Base-by-base conservation (phyloP, 1,284 basidiomycete species). In the Melampsora americana region DNA sequence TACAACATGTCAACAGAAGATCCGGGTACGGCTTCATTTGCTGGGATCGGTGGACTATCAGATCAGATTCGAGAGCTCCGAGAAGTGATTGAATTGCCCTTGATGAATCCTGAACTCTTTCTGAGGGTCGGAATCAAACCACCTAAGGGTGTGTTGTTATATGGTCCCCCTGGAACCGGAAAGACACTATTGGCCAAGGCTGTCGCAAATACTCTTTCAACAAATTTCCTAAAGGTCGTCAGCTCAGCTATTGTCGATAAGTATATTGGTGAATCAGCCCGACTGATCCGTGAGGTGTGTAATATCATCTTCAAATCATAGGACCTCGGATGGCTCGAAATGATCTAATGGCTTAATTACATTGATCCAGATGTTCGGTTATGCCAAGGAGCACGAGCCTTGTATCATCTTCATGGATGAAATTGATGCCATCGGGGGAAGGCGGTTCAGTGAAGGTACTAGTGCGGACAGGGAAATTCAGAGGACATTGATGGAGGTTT, bases 321-420 rank as follows among this genome's bases (percentile, higher is more conserved):
- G 39, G 6, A 11, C 39, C 12, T 1, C 39, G 12, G 11, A 42
- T 42, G 39, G 11, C 42, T 35, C 7, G 28, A 20, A 9, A 28
- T 6, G 7, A 30, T 65, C 62, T 65, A 9, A 39, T 46, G 6
- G 11, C 11, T 42, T 42, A 5, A 42, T 42, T 42, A 42, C 23
- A 39, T 50, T 20, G 39, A 42, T 78, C 80, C 95, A 99, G 83
- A 98, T 99, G 95, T 99, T 99, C 82, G 94, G 92, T 16, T 99
- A 98, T 83, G 95, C 95, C 11, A 88, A 87, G 79, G 95, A 98
- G 82, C 94, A 99, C 82, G 95, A 98, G 83, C 96, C 96, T 61
- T 97, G 95, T 83, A 95, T 99, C 81, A 99, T 99, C 82, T 99
- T 99, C 85, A 98, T 99, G 90, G 96, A 99, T 84, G 96, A 99